These are phyloP conservation scores for Nicotiana undulata DNA, from an alignment of 257 asterid species.

Conservation along the genomic window DNA sequence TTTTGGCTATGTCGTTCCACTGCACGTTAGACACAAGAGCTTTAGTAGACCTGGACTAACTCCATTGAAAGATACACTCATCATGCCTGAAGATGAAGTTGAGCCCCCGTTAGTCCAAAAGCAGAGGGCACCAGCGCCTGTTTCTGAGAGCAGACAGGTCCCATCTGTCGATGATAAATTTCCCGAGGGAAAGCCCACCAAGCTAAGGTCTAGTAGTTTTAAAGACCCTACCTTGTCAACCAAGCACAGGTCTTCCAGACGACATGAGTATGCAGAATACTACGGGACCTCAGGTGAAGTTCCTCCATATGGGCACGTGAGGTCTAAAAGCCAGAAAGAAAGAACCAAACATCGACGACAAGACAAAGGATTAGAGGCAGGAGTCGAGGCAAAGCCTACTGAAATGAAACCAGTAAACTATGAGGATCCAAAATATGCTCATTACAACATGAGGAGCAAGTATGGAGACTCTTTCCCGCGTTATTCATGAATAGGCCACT, in stretches of 20 bases:
- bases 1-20: constrained; percentile 41
- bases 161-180: constrained; percentile 34
- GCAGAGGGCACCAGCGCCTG: constrained; percentile 50
- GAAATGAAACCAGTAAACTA: constrained; percentile 49
- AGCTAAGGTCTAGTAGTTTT: constrained; percentile 41
- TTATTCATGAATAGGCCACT: not conserved
- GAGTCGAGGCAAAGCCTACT: constrained; percentile 46
- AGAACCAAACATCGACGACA: constrained; percentile 64
- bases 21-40: constrained; percentile 19
- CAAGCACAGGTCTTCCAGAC: constrained; percentile 85
- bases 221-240: constrained; percentile 58
- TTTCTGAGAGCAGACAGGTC: constrained; percentile 52
- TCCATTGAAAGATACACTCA: constrained; percentile 72
- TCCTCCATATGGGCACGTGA: constrained; percentile 49
- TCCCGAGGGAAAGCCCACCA: constrained; percentile 58
- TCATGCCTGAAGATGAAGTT: constrained; percentile 83
- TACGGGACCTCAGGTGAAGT: constrained; percentile 55
- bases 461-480: constrained; percentile 33
- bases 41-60: constrained; percentile 47
- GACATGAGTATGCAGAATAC: constrained; percentile 73
- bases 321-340: constrained; percentile 80
- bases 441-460: constrained; percentile 61
- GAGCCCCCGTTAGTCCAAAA: constrained; percentile 42
- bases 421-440: constrained; percentile 46
- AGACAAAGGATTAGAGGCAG: constrained; percentile 52